Percentiles rank a stretch among this genome's conserved stretches.
Evolutionary conservation across 116 monocot genomes (phyloP).

Genomic region (Cymodocea nodosa): DNA sequence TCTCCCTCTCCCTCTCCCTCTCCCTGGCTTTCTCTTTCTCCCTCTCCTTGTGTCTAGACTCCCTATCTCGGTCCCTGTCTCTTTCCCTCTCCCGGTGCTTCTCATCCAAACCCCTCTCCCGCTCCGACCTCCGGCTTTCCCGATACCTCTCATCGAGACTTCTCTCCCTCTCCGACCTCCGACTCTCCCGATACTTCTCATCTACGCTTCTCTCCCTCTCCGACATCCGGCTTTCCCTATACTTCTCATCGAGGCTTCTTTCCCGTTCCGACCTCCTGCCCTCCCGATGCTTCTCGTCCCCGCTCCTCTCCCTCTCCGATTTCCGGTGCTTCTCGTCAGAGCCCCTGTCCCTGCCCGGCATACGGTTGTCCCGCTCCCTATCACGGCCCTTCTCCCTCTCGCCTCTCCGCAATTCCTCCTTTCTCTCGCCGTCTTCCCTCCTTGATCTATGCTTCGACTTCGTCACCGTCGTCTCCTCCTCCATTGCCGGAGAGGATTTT

Average conservation of each 20-base stretch:
- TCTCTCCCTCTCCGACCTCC: slow-evolving; percentile 16
- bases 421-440: slow-evolving; percentile 15
- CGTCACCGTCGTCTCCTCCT: slow-evolving; percentile 6
- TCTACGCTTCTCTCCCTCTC: slow-evolving; percentile 18
- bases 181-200: slow-evolving; percentile 11
- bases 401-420: slow-evolving; percentile 13
- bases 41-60: slow-evolving; percentile 1
- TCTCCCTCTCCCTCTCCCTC: neutral
- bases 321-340: neutral
- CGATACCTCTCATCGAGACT: slow-evolving; percentile 9
- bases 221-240: slow-evolving; percentile 5
- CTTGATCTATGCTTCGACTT: slow-evolving; percentile 4
- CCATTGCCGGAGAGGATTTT: slow-evolving; percentile 8
- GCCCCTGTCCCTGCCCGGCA: too few species aligned
- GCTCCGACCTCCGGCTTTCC: neutral
- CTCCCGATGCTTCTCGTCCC: slow-evolving; percentile 13
- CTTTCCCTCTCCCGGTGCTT: neutral
- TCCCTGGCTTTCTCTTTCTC: too few species aligned
- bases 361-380: neutral
- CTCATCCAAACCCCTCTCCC: slow-evolving; percentile 2
- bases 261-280: slow-evolving; percentile 15
- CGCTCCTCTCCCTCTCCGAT: slow-evolving; percentile 7
- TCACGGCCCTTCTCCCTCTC: slow-evolving; percentile 8
- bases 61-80: slow-evolving; percentile 3
- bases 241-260: slow-evolving; percentile 14